These are phyloP conservation scores for Pythium phragmitis DNA, from an alignment of 352 stramenopile species.

Conservation along the genomic window DNA sequence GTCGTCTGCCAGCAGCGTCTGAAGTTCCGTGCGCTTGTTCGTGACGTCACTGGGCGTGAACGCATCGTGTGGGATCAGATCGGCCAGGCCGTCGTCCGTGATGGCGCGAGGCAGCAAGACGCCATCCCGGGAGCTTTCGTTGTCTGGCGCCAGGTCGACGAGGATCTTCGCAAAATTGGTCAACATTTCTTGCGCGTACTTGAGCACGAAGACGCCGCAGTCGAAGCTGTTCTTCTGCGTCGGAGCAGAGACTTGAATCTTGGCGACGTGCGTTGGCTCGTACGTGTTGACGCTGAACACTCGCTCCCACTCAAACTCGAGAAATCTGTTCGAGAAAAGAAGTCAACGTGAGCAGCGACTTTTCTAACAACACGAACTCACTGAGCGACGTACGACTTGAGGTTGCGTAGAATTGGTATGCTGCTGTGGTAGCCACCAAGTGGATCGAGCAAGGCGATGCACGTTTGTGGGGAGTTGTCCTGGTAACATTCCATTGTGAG, in stretches of 20 bases:
- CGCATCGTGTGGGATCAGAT: slow-evolving; percentile 18
- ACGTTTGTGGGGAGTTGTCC: slow-evolving; percentile 28
- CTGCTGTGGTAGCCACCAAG: slow-evolving; percentile 72
- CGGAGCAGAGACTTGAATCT: slow-evolving; percentile 16
- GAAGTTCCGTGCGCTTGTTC: slow-evolving; percentile 20
- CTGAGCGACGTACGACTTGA: slow-evolving; percentile 44
- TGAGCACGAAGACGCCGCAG: slow-evolving; percentile 28
- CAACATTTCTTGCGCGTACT: slow-evolving; percentile 28
- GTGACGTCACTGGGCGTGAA: slow-evolving; percentile 17
- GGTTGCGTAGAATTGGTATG: slow-evolving; percentile 48
- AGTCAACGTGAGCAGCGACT: not conserved
- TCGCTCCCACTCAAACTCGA: slow-evolving; percentile 39
- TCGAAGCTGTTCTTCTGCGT: slow-evolving; percentile 23
- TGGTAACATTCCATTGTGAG: not conserved
- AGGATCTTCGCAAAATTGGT: slow-evolving; percentile 21
- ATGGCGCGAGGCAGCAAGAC: slow-evolving; percentile 13
- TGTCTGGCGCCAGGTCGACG: not conserved
- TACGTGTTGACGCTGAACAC: slow-evolving; percentile 68
- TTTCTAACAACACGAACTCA: not conserved
- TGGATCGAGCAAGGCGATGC: slow-evolving; percentile 68
- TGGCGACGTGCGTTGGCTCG: slow-evolving; percentile 24
- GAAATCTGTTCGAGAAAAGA: slow-evolving; percentile 3
- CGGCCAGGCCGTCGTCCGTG: slow-evolving; percentile 13
- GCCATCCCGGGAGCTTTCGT: not conserved
- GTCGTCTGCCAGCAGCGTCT: slow-evolving; percentile 21